Evolutionary conservation across 495 filamentous ascomycete species (phyloP), one percentile per base, ranked within the genome.

Genomic region (Pyrenopolyporus hunteri): DNA sequence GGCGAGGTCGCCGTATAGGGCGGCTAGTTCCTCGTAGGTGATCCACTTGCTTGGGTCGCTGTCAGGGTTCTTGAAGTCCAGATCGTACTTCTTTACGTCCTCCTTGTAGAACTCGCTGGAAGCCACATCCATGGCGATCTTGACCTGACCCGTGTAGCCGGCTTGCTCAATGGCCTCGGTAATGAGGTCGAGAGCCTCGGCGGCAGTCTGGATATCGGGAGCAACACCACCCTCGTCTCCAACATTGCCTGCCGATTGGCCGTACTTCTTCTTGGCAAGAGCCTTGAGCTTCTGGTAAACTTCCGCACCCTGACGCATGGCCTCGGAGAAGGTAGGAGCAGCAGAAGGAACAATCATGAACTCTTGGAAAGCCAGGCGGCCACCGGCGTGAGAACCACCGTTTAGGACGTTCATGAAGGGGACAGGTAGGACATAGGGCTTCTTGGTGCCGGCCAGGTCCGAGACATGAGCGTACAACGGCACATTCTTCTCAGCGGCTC

Each of bases 401-500:
- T 99, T 99, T 59, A 99, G 85, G 73, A 99, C 95, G 82, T 99
- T 99, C 92, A 92, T 90, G 89, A 99, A 99, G 63, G 95, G 95
- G 53, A 99, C 95, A 49, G 95, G 95, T 8, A 99, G 89, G 58
- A 99, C 95, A 72, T 96, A 99, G 71, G 95, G 95, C 89, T 99
- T 97, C 89, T 98, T 97, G 77, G 94, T 98, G 64, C 92, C 94
- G 56, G 95, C 92, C 67, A 99, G 90, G 78, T 98, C 95, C 72
- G 94, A 97, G 76, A 99, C 87, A 81, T 99, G 95, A 66, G 90
- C 91, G 75, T 98, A 99, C 63, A 99, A 89, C 63, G 95, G 95
- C 53, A 99, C 88, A 66, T 87, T 86, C 86, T 99, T 99, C 88
- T 97, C 92, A 73, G 94, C 94, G 70, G 94, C 94, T 67, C 91